phyloP scores from a whole-genome alignment of 2,329 filamentous ascomycete species.

The Hymenoscyphus fraxineus region DNA sequence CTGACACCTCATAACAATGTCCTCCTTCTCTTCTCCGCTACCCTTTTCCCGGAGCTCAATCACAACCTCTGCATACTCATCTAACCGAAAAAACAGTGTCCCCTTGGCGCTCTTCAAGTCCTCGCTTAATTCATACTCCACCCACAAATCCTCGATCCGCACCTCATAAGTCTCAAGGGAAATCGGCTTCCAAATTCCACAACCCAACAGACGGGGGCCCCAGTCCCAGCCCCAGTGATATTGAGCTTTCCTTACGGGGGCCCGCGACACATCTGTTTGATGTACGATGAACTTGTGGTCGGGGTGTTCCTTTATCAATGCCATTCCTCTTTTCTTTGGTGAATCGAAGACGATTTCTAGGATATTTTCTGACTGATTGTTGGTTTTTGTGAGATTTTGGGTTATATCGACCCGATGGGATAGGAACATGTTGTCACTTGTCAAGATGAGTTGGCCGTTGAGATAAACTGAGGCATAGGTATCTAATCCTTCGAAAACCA shows the following conservation, averaged over 20 bases:
- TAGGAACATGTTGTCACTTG: slow-evolving; percentile 48
- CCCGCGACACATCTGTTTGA: slow-evolving; percentile 34
- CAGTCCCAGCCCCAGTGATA: slow-evolving; percentile 69
- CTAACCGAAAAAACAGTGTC: neutral
- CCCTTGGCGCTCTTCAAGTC: slow-evolving; percentile 27
- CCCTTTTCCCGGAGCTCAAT: slow-evolving; percentile 36
- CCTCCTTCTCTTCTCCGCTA: neutral
- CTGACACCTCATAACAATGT: neutral
- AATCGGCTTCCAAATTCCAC: slow-evolving; percentile 64
- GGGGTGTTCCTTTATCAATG: slow-evolving; percentile 38
- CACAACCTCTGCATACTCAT: neutral
- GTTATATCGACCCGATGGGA: slow-evolving; percentile 48
- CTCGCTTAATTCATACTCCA: slow-evolving; percentile 30
- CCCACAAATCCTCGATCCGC: slow-evolving; percentile 56
- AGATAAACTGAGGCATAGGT: neutral
- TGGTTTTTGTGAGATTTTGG: slow-evolving; percentile 29
- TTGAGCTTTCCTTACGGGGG: slow-evolving; percentile 62
- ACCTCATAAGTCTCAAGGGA: slow-evolving; percentile 57
- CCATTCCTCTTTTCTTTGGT: slow-evolving; percentile 25
- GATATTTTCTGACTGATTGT: slow-evolving; percentile 12
- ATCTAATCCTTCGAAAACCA: neutral
- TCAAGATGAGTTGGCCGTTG: neutral
- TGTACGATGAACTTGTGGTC: slow-evolving; percentile 47
- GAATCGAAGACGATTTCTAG: slow-evolving; percentile 25
- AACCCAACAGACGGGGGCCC: slow-evolving; percentile 61